phyloP scores from a whole-genome alignment of 345 rosid genomes.

The Eucalyptus albens region DNA sequence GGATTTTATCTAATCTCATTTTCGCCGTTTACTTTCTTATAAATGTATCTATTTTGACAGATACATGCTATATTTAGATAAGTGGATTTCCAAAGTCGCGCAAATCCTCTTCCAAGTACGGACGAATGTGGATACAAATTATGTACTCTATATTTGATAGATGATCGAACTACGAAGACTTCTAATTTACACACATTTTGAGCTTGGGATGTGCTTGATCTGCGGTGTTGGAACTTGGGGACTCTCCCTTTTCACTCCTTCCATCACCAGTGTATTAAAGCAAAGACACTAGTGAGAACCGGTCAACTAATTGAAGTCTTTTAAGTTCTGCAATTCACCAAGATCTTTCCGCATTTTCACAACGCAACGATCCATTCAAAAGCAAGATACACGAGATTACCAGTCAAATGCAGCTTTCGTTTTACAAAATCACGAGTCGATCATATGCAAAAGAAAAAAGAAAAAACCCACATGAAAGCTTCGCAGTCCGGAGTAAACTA shows the following conservation, averaged over 20 bases:
- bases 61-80: fast-evolving
- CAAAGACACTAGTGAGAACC: background rate
- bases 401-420: background rate
- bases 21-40: fast-evolving
- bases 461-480: background rate
- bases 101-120: too few species aligned
- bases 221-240: too few species aligned
- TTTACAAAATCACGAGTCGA: background rate
- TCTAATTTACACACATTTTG: too few species aligned
- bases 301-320: background rate
- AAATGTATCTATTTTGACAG: too few species aligned
- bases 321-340: background rate
- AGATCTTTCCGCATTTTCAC: background rate
- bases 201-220: fast-evolving
- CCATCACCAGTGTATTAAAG: too few species aligned
- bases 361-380: background rate
- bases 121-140: too few species aligned
- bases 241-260: too few species aligned
- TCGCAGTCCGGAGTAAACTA: background rate
- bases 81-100: too few species aligned
- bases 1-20: too few species aligned
- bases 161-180: too few species aligned
- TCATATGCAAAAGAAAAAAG: background rate
- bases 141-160: too few species aligned
- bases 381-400: background rate